Base-by-base conservation (phyloP, 805 yeast species). In the Starmerella asiatica region DNA sequence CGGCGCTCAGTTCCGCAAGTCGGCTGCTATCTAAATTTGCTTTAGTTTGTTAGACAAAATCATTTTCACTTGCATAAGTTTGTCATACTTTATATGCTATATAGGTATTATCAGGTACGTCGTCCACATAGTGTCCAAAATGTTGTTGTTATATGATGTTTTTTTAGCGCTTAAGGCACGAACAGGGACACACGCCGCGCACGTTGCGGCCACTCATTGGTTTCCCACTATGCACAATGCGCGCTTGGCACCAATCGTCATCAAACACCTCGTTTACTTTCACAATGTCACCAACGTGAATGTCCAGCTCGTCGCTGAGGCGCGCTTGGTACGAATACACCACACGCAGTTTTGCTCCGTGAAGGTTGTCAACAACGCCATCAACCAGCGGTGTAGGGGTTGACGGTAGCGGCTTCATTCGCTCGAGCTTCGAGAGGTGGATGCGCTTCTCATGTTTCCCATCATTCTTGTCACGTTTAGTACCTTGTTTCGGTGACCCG, bases 231-330 rank as follows among this genome's bases (percentile, higher is more conserved):
- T 29, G 26, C 14, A 38, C 44, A 6, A 40, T 36, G 12, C 42
- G 38, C 28, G 57, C 94, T 32, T 78, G 77, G 88, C 96, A 86
- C 96, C 96, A 86, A 42, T 88, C 94, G 58, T 86, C 96, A 37
- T 79, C 86, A 11, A 93, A 83, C 53, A 73, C 75, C 57, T 82
- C 84, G 43, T 81, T 62, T 18, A 86, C 64, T 50, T 80, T 76
- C 42, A 86, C 68, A 34, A 80, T 53, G 56, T 86, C 95, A 47
- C 73, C 74, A 44, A 75, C 77, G 16, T 65, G 57, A 17, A 86
- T 60, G 15, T 73, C 63, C 49, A 86, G 65, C 62, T 86, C 96
- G 57, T 85, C 94, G 4, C 73, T 77, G n/a, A 84, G 74, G 53
- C 77, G 83, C 5, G 94, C 85, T 38, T 61, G 66, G 58, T 84